phyloP scores from a whole-genome alignment of 805 yeast species.

The Grigorovia humatica region DNA sequence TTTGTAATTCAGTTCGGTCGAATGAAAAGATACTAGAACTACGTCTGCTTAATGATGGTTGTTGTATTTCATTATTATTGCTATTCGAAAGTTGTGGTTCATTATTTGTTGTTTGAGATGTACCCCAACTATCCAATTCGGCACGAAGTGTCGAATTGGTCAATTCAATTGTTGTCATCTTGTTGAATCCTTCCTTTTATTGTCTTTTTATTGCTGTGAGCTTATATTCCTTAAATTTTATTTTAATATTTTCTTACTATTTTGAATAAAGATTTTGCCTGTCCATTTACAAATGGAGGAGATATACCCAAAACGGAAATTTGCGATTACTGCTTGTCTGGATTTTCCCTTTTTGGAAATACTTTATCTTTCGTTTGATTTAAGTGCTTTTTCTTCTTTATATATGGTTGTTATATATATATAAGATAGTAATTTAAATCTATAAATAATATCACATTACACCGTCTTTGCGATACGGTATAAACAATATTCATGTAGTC shows the following conservation, averaged over 20 bases:
- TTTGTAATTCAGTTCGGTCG: conserved; percentile 50
- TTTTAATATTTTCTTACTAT: too few species aligned
- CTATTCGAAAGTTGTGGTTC: background rate
- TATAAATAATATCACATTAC: too few species aligned
- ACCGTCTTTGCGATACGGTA: too few species aligned
- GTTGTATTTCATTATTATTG: background rate
- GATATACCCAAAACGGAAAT: too few species aligned
- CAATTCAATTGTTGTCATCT: background rate
- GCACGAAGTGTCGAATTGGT: background rate
- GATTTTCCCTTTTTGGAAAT: background rate
- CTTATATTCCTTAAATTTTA: background rate
- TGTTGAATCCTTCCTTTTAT: too few species aligned
- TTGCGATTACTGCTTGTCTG: background rate
- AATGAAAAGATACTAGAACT: conserved; percentile 45
- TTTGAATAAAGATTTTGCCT: too few species aligned
- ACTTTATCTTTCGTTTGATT: background rate
- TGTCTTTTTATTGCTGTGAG: too few species aligned
- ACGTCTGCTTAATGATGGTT: conserved; percentile 28
- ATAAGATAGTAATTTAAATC: background rate
- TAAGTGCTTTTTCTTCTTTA: background rate
- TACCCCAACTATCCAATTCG: background rate
- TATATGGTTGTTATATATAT: too few species aligned
- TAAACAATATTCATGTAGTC: too few species aligned
- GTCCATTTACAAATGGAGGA: too few species aligned
- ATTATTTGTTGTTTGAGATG: background rate